A percentile compares a stretch with the other conserved stretches of the same genome.
phyloP scores from a whole-genome alignment of 305 asterid species.

The Fraxinus nigra region DNA sequence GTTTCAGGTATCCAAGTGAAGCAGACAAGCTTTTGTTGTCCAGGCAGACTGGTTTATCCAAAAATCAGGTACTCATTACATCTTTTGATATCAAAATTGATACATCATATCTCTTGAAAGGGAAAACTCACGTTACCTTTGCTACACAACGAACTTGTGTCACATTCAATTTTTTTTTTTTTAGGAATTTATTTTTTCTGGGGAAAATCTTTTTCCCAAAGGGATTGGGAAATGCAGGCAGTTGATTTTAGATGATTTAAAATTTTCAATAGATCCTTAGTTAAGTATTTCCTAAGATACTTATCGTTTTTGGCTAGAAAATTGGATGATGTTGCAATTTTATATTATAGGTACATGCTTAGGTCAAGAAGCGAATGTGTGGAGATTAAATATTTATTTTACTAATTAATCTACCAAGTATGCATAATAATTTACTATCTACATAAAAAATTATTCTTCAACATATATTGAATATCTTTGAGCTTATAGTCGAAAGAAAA shows the following conservation, averaged over 20 bases:
- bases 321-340: not conserved
- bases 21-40: constrained; percentile 91
- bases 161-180: not conserved
- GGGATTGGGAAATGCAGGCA: not conserved
- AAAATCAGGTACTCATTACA: constrained; percentile 67
- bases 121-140: constrained; percentile 35
- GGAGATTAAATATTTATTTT: too few species aligned
- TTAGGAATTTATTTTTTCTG: not conserved
- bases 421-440: not conserved
- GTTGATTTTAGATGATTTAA: not conserved
- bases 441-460: not conserved
- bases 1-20: constrained; percentile 79
- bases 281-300: not conserved
- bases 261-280: not conserved
- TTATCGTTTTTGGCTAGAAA: not conserved
- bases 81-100: constrained; percentile 31
- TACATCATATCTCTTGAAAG: constrained; percentile 48
- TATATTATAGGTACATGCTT: not conserved
- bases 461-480: not conserved
- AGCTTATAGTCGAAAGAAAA: not conserved
- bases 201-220: not conserved
- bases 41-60: constrained; percentile 80
- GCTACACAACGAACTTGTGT: constrained; percentile 14
- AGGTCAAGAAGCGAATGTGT: too few species aligned
- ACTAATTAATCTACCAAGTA: not conserved